Evolutionary conservation across 2,329 filamentous ascomycete species (phyloP).

Genomic region (Phialemonium atrogriseum): DNA sequence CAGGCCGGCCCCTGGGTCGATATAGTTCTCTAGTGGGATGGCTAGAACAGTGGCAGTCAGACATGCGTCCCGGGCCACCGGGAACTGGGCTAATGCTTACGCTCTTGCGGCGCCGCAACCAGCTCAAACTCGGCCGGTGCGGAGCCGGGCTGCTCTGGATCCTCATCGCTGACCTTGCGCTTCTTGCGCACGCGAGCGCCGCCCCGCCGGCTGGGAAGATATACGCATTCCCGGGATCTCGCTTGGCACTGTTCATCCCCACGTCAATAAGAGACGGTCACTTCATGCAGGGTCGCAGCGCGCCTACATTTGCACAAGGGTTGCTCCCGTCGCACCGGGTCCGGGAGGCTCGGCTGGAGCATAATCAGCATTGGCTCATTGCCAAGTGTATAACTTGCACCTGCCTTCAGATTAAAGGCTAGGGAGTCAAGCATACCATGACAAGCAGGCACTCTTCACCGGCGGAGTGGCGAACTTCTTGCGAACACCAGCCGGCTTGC

Average conservation of each 20-base stretch:
- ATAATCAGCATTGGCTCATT: constrained; percentile 1
- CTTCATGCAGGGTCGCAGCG: no score
- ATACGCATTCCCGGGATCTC: constrained; percentile 31
- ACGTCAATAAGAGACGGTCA: constrained; percentile 3
- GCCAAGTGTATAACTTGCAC: constrained; percentile 2
- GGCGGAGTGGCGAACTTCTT: constrained; percentile 38
- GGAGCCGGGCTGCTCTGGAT: no score
- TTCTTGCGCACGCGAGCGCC: constrained; percentile 35
- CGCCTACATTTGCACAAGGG: constrained; percentile 33
- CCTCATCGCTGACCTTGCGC: constrained; percentile 9
- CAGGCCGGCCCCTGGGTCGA: constrained; percentile 39
- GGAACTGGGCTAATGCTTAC: no score
- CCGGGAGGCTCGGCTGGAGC: constrained; percentile 13
- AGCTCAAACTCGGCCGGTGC: no score
- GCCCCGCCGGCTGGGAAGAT: constrained; percentile 33
- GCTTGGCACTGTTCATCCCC: constrained; percentile 24
- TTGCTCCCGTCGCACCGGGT: constrained; percentile 35
- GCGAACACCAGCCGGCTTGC: no score
- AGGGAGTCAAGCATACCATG: constrained; percentile 31
- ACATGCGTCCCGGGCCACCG: no score
- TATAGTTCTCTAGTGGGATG: constrained; percentile 28
- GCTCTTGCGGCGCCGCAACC: no score
- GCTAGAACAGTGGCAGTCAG: no score
- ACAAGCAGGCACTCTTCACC: constrained; percentile 41
- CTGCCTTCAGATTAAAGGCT: no score